Percentiles rank a stretch among this genome's conserved stretches.
phyloP scores from a whole-genome alignment of 495 filamentous ascomycete genomes.

The Delitschia confertaspora region DNA sequence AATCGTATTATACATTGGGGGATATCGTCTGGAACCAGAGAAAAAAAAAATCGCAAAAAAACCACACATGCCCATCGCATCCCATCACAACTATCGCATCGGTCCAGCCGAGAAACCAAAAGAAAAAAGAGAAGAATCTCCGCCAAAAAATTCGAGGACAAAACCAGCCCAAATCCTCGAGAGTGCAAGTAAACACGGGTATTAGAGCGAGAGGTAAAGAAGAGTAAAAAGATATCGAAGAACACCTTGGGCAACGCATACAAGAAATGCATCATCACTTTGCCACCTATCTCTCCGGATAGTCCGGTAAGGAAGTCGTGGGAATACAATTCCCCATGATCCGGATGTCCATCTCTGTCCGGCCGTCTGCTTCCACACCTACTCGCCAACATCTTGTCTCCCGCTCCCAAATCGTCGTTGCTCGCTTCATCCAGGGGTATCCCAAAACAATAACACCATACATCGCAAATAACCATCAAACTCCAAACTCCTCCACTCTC shows the following conservation, averaged over 20 bases:
- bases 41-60: constrained; percentile 1
- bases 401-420: no score
- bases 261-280: no score
- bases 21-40: constrained; percentile 9
- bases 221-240: constrained; percentile 1
- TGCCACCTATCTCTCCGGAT: no score
- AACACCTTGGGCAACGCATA: background rate
- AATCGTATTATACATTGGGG: no score
- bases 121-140: background rate
- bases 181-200: constrained; percentile 7
- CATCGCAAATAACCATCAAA: constrained; percentile 2
- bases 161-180: background rate
- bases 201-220: constrained; percentile 19
- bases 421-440: constrained; percentile 20
- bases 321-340: no score
- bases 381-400: background rate
- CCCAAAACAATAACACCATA: constrained; percentile 17
- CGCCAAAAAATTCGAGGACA: constrained; percentile 1
- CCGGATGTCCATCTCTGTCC: no score
- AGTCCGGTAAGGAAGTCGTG: no score
- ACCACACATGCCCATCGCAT: background rate
- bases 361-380: constrained; percentile 2
- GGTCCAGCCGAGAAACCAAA: constrained; percentile 14
- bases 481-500: constrained; percentile 16
- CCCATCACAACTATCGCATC: background rate